Base-by-base conservation (phyloP, 345 rosid species). In the Balakata baccata region DNA sequence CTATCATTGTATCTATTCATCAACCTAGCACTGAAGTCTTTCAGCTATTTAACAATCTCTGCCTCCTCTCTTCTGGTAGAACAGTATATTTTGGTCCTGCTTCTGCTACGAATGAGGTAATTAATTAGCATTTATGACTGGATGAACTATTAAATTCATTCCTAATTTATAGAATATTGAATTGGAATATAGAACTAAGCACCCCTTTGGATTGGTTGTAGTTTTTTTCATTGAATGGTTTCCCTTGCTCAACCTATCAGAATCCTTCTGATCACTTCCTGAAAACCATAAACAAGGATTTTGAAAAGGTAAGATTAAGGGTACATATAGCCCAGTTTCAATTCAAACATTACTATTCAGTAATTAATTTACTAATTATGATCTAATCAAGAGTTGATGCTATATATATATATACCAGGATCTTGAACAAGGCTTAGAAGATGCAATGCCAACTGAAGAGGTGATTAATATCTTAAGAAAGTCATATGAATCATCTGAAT, bases 261-360 rank as follows among this genome's bases (percentile, higher is more conserved):
- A 73, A 53, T 23, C 63, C 39, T n/a, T 73, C 70, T 3, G 76
- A 73, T 54, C 76, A 73, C 54, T 73, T 64, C 45, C 51, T 73
- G 1, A 65, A 41, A 25, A 73, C 64, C 0, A 73, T 73, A 39
- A 73, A 73, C 13, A 64, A 43, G 22, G 76, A 73, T 41, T 73
- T 73, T 41, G 70, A 73, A 16, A 70, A 64, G 76, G 76, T 73
- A 38, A 16, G 23, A 18, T 45, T n/a, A 29, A 29, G 34, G 34
- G 34, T 29, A 29, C 2, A 29, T 29, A 29, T 29, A 29, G 34
- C 2, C 34, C 34, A 1, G 34, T 29, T 29, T 29, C 34, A 29
- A 29, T 29, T 29, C 2, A 29, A 29, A 29, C 34, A 29, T 29
- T 29, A 29, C 34, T 29, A 29, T 1, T 29, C 34, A 29, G 34